Evolutionary conservation across 164 flowering plant genomes (phyloP).

Genomic region (Liriodendron chinense): DNA sequence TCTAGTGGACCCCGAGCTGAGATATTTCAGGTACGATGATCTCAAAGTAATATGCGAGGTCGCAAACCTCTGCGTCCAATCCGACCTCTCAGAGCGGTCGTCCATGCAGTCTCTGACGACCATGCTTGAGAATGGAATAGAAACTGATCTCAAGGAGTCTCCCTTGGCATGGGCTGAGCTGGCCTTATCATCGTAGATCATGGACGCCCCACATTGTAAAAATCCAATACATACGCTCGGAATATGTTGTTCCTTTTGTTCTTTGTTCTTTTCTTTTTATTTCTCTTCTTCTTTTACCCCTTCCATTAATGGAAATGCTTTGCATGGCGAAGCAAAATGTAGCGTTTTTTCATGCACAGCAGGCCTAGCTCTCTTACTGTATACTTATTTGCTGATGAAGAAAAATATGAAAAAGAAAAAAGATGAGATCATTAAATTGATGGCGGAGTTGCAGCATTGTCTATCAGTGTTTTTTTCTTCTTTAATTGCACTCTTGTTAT

Average conservation of each 20-base stretch:
- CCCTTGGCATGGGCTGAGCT: slow-evolving; percentile 97
- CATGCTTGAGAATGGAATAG: slow-evolving; percentile 63
- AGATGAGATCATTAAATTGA: neutral
- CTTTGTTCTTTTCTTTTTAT: neutral
- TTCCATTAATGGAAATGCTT: slow-evolving; percentile 24
- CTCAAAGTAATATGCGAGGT: slow-evolving; percentile 71
- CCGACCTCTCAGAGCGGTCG: slow-evolving; percentile 45
- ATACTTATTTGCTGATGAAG: slow-evolving; percentile 4
- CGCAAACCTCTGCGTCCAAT: slow-evolving; percentile 53
- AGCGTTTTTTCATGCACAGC: slow-evolving; percentile 16
- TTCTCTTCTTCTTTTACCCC: neutral
- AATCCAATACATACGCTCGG: slow-evolving; percentile 11
- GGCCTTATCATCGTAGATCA: slow-evolving; percentile 57
- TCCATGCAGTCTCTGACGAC: slow-evolving; percentile 55
- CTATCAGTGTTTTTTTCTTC: neutral
- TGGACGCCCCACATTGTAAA: slow-evolving; percentile 43
- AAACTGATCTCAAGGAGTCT: slow-evolving; percentile 66
- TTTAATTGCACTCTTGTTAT: neutral
- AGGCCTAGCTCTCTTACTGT: slow-evolving; percentile 14
- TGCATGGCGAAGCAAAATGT: slow-evolving; percentile 16
- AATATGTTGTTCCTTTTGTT: slow-evolving; percentile 13
- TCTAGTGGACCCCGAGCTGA: slow-evolving; percentile 78
- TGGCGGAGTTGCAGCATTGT: neutral
- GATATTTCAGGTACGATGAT: slow-evolving; percentile 63
- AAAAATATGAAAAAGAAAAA: neutral